Evolutionary conservation across 805 yeast species (phyloP).

Genomic region (Cephaloascus fragrans): DNA sequence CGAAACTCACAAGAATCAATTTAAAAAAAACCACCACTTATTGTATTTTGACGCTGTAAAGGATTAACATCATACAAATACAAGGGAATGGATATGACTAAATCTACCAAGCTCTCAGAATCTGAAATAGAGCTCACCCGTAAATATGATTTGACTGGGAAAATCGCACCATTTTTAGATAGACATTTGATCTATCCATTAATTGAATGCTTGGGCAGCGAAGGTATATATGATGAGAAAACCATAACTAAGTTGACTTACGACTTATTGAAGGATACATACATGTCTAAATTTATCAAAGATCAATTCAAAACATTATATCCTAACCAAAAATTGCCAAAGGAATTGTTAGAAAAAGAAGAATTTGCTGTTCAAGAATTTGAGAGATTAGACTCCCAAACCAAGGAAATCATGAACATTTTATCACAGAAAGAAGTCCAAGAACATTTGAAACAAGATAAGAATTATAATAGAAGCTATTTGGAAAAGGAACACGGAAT

Average conservation of each 20-base stretch:
- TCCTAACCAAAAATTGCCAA: slow-evolving; percentile 27
- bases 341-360: slow-evolving; percentile 29
- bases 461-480: slow-evolving; percentile 39
- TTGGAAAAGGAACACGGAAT: slow-evolving; percentile 34
- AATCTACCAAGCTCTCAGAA: neutral
- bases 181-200: slow-evolving; percentile 49
- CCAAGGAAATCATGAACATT: slow-evolving; percentile 34
- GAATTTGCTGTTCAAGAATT: slow-evolving; percentile 26
- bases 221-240: slow-evolving; percentile 32
- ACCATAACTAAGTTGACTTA: slow-evolving; percentile 37
- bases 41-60: no score
- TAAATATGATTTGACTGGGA: slow-evolving; percentile 43
- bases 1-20: no score
- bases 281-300: slow-evolving; percentile 41
- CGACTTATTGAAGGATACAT: slow-evolving; percentile 46
- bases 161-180: slow-evolving; percentile 50
- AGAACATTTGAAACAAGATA: slow-evolving; percentile 43
- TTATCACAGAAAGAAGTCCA: slow-evolving; percentile 41
- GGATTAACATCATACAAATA: no score
- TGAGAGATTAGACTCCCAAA: slow-evolving; percentile 26
- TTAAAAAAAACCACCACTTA: no score
- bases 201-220: slow-evolving; percentile 32
- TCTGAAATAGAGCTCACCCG: slow-evolving; percentile 31
- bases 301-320: slow-evolving; percentile 32
- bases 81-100: no score